phyloP scores from a whole-genome alignment of 2,329 filamentous ascomycete genomes.

The Ceratocystis variospora region DNA sequence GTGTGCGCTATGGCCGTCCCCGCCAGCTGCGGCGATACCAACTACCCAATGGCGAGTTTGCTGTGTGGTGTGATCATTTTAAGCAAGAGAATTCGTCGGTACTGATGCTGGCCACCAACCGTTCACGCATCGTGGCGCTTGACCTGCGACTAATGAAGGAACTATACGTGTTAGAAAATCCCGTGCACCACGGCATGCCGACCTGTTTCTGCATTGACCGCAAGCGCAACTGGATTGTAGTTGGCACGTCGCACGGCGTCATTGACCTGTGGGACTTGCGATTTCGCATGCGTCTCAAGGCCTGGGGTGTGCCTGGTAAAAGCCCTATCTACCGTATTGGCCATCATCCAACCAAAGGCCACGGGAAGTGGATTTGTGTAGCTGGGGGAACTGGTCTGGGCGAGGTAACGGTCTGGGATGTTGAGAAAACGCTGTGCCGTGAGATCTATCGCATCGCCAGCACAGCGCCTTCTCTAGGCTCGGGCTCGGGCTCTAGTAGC shows the following conservation, averaged over 20 bases:
- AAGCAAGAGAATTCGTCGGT: constrained; percentile 68
- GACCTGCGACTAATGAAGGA: constrained; percentile 78
- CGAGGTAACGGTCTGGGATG: constrained; percentile 89
- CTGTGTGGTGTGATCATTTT: constrained; percentile 86
- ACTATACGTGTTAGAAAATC: constrained; percentile 69
- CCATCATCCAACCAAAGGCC: constrained; percentile 63
- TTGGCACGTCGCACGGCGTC: constrained; percentile 87
- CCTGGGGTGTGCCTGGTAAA: constrained; percentile 74
- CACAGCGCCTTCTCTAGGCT: neutral
- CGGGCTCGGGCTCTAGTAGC: neutral
- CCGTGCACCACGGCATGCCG: constrained; percentile 78
- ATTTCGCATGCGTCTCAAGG: constrained; percentile 77
- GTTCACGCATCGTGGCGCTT: constrained; percentile 67
- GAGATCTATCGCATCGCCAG: constrained; percentile 63
- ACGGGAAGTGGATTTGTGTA: constrained; percentile 75
- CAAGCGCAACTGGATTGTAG: constrained; percentile 75
- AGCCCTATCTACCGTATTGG: constrained; percentile 66
- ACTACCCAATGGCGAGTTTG: constrained; percentile 59
- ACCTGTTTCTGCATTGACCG: constrained; percentile 84
- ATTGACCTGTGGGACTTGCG: constrained; percentile 91
- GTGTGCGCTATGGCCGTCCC: constrained; percentile 65
- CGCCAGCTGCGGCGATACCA: constrained; percentile 66
- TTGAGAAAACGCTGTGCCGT: constrained; percentile 76
- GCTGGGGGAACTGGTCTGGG: constrained; percentile 75
- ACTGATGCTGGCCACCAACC: constrained; percentile 73